These are phyloP conservation scores for Auriscalpium microsporum DNA, from an alignment of 768 basidiomycete species.

Conservation along the genomic window DNA sequence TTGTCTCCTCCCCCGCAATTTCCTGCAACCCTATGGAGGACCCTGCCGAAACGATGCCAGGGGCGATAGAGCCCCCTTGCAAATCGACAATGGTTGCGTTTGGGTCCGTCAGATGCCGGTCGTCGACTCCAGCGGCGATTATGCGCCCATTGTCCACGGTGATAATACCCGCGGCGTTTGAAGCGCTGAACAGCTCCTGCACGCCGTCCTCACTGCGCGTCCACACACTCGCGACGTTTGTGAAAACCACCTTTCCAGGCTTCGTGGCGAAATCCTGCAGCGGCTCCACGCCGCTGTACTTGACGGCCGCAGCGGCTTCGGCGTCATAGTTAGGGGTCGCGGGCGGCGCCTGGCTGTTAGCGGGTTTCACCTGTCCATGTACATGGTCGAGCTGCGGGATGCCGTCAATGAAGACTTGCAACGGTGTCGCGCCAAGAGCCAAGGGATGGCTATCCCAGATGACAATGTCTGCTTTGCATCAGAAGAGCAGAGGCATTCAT, in stretches of 20 bases:
- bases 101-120: slow-evolving; percentile 41
- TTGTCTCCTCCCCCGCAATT: slow-evolving; percentile 59
- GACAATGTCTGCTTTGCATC: slow-evolving; percentile 46
- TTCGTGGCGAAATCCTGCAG: slow-evolving; percentile 30
- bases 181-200: slow-evolving; percentile 10
- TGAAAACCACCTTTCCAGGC: slow-evolving; percentile 39
- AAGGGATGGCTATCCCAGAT: slow-evolving; percentile 76
- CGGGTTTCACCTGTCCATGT: slow-evolving; percentile 29
- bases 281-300: slow-evolving; percentile 61
- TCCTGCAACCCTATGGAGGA: slow-evolving; percentile 62
- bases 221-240: slow-evolving; percentile 38
- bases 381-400: slow-evolving; percentile 56
- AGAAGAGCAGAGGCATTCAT: not conserved
- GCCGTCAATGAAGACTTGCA: slow-evolving; percentile 81
- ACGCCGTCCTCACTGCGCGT: slow-evolving; percentile 11
- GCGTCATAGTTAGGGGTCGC: slow-evolving; percentile 45
- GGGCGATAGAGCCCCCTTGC: slow-evolving; percentile 58
- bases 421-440: slow-evolving; percentile 66
- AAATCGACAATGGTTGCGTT: slow-evolving; percentile 42
- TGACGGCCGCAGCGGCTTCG: slow-evolving; percentile 47
- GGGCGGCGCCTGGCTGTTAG: slow-evolving; percentile 37
- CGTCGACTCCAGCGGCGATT: slow-evolving; percentile 28
- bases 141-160: not conserved
- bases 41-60: slow-evolving; percentile 67
- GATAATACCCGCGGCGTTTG: not conserved